A percentile compares a stretch with the other conserved stretches of the same genome.
These are phyloP conservation scores for Solanum pimpinellifolium DNA, from an alignment of 257 asterid species.

Conservation along the genomic window DNA sequence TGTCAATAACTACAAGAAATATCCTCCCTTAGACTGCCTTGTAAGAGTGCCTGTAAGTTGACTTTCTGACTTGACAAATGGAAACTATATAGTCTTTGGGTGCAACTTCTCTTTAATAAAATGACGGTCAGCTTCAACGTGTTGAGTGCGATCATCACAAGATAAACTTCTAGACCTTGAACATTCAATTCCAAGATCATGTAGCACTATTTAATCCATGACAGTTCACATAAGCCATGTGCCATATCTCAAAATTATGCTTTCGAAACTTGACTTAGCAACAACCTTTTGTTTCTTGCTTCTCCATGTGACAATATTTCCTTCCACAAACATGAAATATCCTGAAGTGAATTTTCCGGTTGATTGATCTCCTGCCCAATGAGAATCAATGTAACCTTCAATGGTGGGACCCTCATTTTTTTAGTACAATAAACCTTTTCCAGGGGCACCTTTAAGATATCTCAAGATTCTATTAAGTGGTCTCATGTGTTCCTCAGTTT, in stretches of 20 bases:
- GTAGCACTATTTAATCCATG: background rate
- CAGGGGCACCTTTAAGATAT: background rate
- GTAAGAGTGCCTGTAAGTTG: too few species aligned
- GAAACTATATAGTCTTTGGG: too few species aligned
- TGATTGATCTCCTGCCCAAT: background rate
- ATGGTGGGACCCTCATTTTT: background rate
- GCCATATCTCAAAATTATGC: background rate
- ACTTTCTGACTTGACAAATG: too few species aligned
- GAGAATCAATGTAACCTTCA: background rate
- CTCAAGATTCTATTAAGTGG: background rate
- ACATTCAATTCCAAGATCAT: background rate
- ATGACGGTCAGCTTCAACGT: too few species aligned
- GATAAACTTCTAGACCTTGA: background rate
- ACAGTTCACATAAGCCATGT: background rate
- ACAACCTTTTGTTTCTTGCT: background rate
- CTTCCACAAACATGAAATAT: background rate
- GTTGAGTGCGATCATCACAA: background rate
- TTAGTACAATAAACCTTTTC: background rate
- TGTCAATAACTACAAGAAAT: too few species aligned
- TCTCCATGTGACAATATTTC: background rate
- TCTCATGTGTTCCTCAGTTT: background rate
- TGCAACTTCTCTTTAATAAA: too few species aligned
- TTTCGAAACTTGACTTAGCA: background rate
- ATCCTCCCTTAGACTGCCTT: too few species aligned
- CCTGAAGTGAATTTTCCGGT: background rate